These are phyloP conservation scores for Xylaria venustula DNA, from an alignment of 495 filamentous ascomycete species.

Conservation along the genomic window DNA sequence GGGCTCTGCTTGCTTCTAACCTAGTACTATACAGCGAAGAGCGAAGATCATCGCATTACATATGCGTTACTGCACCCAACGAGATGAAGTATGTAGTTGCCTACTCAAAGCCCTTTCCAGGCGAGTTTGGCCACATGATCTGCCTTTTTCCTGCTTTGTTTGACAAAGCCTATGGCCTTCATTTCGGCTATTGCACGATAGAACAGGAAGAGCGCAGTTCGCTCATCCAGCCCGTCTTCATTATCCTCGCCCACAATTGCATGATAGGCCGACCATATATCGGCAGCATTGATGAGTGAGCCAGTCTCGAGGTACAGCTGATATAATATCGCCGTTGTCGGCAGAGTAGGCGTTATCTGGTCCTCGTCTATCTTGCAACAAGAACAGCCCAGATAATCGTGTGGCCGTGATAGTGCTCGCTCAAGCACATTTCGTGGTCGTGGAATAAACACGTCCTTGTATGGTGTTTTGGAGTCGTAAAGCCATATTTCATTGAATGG, in stretches of 20 bases:
- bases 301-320: conserved; percentile 90
- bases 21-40: not conserved
- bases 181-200: conserved; percentile 82
- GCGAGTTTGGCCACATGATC: conserved; percentile 84
- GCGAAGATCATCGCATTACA: not conserved
- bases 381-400: conserved; percentile 79
- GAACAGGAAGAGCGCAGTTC: conserved; percentile 66
- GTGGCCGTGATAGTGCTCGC: conserved; percentile 73
- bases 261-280: conserved; percentile 87
- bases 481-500: conserved; percentile 80
- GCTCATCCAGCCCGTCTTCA: conserved; percentile 43
- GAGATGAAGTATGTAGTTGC: not conserved
- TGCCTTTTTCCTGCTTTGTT: conserved; percentile 82
- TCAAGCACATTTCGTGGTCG: conserved; percentile 75
- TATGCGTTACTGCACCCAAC: not conserved
- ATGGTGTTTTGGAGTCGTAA: conserved; percentile 75
- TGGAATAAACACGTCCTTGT: conserved; percentile 80
- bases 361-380: conserved; percentile 56
- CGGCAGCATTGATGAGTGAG: conserved; percentile 79
- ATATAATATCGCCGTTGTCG: conserved; percentile 79
- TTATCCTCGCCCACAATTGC: conserved; percentile 68
- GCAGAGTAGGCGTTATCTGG: conserved; percentile 61
- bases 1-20: not conserved
- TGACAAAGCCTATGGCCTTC: conserved; percentile 80
- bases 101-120: conserved; percentile 35